A percentile compares a stretch with the other conserved stretches of the same genome.
phyloP scores from a whole-genome alignment of 108 stramenopile genomes.

The Thalassiosira profunda region DNA sequence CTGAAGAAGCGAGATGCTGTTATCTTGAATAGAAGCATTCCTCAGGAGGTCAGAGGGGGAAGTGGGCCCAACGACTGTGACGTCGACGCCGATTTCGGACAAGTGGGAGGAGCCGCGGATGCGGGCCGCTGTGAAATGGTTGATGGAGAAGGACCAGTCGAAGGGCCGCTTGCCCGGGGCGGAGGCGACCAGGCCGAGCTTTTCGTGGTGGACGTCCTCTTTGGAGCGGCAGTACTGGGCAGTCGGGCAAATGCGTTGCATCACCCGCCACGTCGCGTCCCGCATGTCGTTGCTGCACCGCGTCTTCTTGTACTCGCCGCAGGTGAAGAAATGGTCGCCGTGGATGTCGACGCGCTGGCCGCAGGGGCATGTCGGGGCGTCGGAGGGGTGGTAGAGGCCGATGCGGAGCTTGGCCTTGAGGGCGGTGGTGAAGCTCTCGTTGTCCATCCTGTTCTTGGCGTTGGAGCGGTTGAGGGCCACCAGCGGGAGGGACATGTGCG shows the following conservation, averaged over 20 bases:
- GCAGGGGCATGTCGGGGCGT: neutral
- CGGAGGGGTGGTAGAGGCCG: neutral
- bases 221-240: neutral
- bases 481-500: neutral
- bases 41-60: neutral
- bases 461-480: neutral
- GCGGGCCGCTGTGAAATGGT: neutral
- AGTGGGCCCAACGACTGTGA: no score
- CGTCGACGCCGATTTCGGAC: neutral
- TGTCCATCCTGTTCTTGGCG: neutral
- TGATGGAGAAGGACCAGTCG: neutral
- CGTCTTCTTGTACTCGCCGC: neutral
- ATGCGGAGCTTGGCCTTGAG: neutral
- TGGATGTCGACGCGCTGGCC: neutral
- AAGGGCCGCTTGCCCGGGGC: neutral
- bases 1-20: neutral
- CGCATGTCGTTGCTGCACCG: neutral
- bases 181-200: neutral
- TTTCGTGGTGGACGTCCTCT: neutral
- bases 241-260: neutral
- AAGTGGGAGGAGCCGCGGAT: neutral
- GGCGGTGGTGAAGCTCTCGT: neutral
- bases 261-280: neutral
- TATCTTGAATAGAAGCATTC: neutral
- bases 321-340: neutral